These are phyloP conservation scores for Przewalskia tangutica DNA, from an alignment of 257 asterid genomes.

Conservation along the genomic window DNA sequence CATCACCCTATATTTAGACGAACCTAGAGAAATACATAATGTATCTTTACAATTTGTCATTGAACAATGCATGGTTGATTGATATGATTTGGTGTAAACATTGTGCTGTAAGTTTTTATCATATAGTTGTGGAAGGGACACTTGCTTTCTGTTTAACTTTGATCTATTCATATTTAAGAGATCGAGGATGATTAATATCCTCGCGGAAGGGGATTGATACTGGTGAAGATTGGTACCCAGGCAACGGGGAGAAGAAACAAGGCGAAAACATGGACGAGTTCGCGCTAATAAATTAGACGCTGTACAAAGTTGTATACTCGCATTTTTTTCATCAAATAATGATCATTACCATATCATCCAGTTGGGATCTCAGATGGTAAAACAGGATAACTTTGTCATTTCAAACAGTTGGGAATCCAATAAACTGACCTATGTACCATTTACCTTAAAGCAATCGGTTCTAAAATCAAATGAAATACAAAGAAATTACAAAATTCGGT, in stretches of 20 bases:
- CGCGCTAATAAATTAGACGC: not conserved
- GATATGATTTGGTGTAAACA: not conserved
- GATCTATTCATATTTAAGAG: too few species aligned
- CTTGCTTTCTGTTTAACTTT: not conserved
- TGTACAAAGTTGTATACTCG: not conserved
- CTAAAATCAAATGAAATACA: not conserved
- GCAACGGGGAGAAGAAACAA: not conserved
- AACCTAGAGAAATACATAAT: not conserved
- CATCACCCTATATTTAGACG: not conserved
- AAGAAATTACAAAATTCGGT: not conserved
- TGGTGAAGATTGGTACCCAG: not conserved
- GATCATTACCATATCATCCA: not conserved
- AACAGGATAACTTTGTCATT: not conserved
- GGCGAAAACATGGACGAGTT: not conserved
- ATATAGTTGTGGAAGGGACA: too few species aligned
- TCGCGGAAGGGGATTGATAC: not conserved
- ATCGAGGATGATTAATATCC: not conserved
- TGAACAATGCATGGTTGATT: not conserved
- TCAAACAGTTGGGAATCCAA: not conserved
- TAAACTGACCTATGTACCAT: not conserved
- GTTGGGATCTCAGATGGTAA: not conserved
- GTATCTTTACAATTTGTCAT: not conserved
- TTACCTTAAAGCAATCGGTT: not conserved
- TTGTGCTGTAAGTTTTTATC: not conserved
- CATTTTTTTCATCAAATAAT: not conserved